Evolutionary conservation across 768 basidiomycete species (phyloP), one percentile per base, ranked within the genome.

Genomic region (Leccinum subgranulosum): DNA sequence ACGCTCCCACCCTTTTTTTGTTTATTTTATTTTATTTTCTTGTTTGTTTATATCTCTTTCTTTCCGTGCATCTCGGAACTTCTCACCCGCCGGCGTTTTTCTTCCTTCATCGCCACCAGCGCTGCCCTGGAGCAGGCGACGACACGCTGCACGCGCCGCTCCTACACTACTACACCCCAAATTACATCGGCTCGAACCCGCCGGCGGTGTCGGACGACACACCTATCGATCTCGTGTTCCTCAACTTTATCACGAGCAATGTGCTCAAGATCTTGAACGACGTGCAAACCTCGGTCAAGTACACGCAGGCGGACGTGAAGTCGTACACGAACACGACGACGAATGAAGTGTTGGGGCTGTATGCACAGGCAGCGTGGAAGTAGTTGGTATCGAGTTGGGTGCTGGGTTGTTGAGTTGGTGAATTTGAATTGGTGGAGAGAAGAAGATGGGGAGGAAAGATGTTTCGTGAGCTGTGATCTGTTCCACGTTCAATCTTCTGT

Each of bases 51-150:
- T 23, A 2, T 5, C 31, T 36, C 34, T 36, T 8, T 36, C 34
- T 36, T 36, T 36, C 34, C 34, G 7, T n/a, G 36, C 1, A 39
- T 34, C 36, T 36, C 36, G 36, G 31, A 31, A 31, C 4, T 36
- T 17, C 36, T 36, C 17, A 36, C 23, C 23, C 36, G 3, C 8
- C 41, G 31, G 31, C 5, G 14, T 41, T n/a, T 19, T 41, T 41
- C 7, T 21, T 14, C 21, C 21, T 45, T 45, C 10, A 10, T 45
- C 43, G 43, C 15, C 43, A 15, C 14, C 55, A 84, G 88, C 73
- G 81, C 1, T 92, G 90, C 67, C 85, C 88, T 1, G 88, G 85
- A 2, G 71, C 82, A 9, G 92, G 90, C 2, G 91, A 93, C 67
- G 92, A 93, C 64, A 83, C 78, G 3, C 70, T 72, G 0, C 92